Evolutionary conservation across 129 eudicot genomes (phyloP), one percentile per base, ranked within the genome.

Genomic region (Escallonia rubra): DNA sequence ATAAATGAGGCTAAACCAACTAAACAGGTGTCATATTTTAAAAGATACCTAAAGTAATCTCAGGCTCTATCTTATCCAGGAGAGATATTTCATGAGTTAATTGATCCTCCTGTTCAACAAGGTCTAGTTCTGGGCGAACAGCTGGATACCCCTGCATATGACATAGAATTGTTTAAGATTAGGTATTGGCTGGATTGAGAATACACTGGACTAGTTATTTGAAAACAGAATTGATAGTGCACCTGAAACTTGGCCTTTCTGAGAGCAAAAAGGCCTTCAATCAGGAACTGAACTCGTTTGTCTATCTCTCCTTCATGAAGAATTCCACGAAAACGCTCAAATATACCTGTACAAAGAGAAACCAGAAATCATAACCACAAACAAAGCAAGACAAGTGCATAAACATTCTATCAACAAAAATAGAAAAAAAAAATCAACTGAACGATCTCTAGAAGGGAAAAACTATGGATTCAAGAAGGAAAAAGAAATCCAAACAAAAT

Each of bases 261-360:
- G 23, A 94, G 59, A 61, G 97, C 99, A 82, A 89, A 94, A 10
- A 94, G 83, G 51, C 97, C 97, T 83, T 94, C 99, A 43, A 94
- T 94, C 49, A 94, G 73, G 58, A 82, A 94, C 61, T 94, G 97
- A 43, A 89, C 99, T 39, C 99, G 80, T 66, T 89, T 94, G 81
- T 94, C 99, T 61, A 94, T 94, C 66, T 94, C 95, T 71, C 97
- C 99, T 78, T 94, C 99, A 34, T 94, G 99, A 76, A 94, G 97
- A 74, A 94, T 94, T 63, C 97, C 99, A 70, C 97, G 99, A 41
- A 94, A 94, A 8, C 97, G 86, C 79, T 94, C 99, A 86, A 94
- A 94, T 23, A 94, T 94, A 57, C 95, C 97, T 91, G 67, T 9
- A 63, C 41, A 55, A 53, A 7, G 52, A 56, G 41, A n/a, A 41